Evolutionary conservation across 2,329 filamentous ascomycete species (phyloP).

Genomic region (Fusarium duplospermum): DNA sequence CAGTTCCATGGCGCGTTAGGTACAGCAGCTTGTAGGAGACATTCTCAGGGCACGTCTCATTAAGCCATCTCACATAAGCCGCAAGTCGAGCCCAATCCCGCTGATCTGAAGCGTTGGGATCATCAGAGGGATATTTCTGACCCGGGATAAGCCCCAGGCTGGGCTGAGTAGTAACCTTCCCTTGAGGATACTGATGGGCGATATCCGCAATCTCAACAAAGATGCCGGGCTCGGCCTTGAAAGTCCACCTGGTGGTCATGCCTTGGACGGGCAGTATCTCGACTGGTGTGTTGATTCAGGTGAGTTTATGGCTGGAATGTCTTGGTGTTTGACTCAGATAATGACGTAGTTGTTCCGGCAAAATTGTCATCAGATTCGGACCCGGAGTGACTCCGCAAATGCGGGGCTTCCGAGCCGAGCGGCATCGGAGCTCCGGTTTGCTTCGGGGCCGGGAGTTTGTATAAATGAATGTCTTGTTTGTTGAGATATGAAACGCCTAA

Average conservation of each 20-base stretch:
- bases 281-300: background rate
- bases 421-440: background rate
- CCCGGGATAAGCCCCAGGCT: conserved; percentile 66
- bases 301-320: background rate
- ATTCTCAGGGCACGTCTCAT: conserved; percentile 53
- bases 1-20: conserved; percentile 68
- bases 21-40: conserved; percentile 66
- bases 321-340: background rate
- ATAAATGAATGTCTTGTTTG: background rate
- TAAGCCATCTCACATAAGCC: conserved; percentile 59
- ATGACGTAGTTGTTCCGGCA: conserved; percentile 35
- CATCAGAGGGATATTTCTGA: conserved; percentile 57
- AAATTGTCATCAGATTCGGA: conserved; percentile 5
- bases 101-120: conserved; percentile 36
- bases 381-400: background rate
- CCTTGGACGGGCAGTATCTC: background rate
- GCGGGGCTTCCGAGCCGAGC: conserved; percentile 1
- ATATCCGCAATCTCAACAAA: conserved; percentile 59
- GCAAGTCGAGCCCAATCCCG: conserved; percentile 66
- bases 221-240: conserved; percentile 41
- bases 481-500: background rate
- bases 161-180: conserved; percentile 54
- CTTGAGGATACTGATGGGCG: conserved; percentile 41
- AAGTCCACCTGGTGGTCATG: conserved; percentile 40
- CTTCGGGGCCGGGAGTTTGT: background rate